Evolutionary conservation across 805 yeast species (phyloP).

Genomic region (Myxozyma melibiosi): DNA sequence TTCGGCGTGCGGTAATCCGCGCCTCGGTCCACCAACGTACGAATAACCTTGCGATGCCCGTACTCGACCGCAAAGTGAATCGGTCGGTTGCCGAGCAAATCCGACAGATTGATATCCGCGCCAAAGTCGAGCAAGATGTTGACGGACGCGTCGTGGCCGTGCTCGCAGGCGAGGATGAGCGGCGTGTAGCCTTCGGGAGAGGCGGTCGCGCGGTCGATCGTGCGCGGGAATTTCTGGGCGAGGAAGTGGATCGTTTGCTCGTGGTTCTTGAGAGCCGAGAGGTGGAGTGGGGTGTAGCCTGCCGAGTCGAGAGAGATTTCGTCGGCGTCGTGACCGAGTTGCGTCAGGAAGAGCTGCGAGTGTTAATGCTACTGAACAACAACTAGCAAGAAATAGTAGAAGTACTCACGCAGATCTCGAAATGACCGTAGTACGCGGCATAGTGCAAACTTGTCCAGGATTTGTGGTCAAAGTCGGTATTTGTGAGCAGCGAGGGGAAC

Average conservation of each 20-base stretch:
- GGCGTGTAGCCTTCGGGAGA: conserved; percentile 38
- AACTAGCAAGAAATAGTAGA: not conserved
- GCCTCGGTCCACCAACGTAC: conserved; percentile 53
- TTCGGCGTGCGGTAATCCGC: conserved; percentile 56
- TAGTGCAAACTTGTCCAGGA: conserved; percentile 84
- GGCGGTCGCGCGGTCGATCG: conserved; percentile 46
- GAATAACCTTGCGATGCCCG: conserved; percentile 61
- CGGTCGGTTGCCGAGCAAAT: conserved; percentile 77
- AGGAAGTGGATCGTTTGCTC: conserved; percentile 73
- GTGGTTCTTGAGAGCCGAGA: conserved; percentile 64
- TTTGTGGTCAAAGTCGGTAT: conserved; percentile 49
- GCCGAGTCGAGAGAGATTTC: conserved; percentile 57
- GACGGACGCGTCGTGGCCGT: conserved; percentile 64
- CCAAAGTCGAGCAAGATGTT: conserved; percentile 69
- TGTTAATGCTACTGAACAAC: not conserved
- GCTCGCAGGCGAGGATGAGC: conserved; percentile 65
- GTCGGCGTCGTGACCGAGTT: conserved; percentile 56
- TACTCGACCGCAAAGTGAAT: conserved; percentile 78
- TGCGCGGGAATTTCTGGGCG: conserved; percentile 63
- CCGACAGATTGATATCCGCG: conserved; percentile 73
- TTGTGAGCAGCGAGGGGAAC: conserved; percentile 68
- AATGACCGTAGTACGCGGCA: conserved; percentile 73
- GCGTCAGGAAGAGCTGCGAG: conserved; percentile 46
- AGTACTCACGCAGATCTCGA: conserved; percentile 57
- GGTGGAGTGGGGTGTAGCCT: conserved; percentile 67